Evolutionary conservation across 257 asterid species (phyloP), one percentile per base, ranked within the genome.

Genomic region (Solanum clarkiae): DNA sequence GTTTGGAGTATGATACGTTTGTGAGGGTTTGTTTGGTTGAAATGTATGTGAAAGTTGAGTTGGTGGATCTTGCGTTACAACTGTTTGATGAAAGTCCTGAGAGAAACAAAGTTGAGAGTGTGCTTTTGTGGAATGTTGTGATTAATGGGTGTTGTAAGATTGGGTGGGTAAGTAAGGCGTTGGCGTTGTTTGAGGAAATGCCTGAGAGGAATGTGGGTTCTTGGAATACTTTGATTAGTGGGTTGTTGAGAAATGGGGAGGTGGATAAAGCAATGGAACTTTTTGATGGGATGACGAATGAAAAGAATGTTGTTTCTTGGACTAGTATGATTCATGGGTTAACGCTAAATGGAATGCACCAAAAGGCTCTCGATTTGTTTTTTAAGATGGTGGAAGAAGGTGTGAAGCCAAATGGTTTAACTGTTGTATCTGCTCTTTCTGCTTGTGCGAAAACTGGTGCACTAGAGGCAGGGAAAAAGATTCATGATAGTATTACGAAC

Each of bases 11-110:
- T 84, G 92, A 87, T 68, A 32, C 81, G 80, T 90, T 90, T 79
- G 92, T 90, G 51, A 87, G 93, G 69, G 90, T 90, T 85, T 87
- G 88, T 68, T 87, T 90, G 91, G 91, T 81, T 74, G 92, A 90
- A 54, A 45, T 85, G 91, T 90, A 89, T 85, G 90, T 81, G 53
- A 89, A 87, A 83, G 36, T 84, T 84, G 91, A 87, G 70, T 70
- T 69, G 32, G 72, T 86, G 55, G 60, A 49, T 53, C 7, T 32
- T 15, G 93, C 88, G 14, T 55, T 90, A 54, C 88, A 90, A 80
- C 17, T 89, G 88, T 90, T 90, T 47, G 90, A 88, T 84, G 92
- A 88, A 85, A 90, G 93, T 87, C 85, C 88, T 36, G 90, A 87
- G 66, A 86, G 85, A 56, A 90, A 74, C 68, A 90, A 89, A 85